These are phyloP conservation scores for Meyerozyma sp. DNA, from an alignment of 1,139 yeast species.

Conservation along the genomic window DNA sequence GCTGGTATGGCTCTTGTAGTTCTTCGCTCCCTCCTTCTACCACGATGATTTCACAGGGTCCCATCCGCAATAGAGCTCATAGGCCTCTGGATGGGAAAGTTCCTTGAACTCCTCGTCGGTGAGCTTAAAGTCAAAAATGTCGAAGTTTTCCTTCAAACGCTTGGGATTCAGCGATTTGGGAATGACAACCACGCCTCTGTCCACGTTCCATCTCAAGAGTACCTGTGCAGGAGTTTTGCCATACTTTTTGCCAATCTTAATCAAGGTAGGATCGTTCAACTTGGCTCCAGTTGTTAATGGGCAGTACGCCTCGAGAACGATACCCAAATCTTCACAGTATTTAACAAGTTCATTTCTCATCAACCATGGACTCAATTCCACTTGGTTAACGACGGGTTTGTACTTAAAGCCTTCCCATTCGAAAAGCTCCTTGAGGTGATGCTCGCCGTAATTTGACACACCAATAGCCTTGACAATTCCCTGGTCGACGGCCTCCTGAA, in stretches of 20 bases:
- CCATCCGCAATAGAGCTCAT: background rate
- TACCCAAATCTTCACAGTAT: constrained; percentile 36
- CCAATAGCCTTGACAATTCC: constrained; percentile 58
- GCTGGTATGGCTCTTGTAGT: too few relatives aligned
- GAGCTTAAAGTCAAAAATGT: constrained; percentile 46
- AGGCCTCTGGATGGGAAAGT: constrained; percentile 20
- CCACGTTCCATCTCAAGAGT: constrained; percentile 33
- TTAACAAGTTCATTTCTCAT: constrained; percentile 60
- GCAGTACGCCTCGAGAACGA: constrained; percentile 34
- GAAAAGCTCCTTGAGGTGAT: constrained; percentile 55
- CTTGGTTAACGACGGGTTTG: constrained; percentile 58
- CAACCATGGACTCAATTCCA: constrained; percentile 75
- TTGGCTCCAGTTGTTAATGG: constrained; percentile 36
- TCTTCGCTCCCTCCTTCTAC: background rate
- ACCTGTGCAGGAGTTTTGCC: constrained; percentile 25
- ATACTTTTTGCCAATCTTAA: constrained; percentile 15
- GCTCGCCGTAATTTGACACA: constrained; percentile 64
- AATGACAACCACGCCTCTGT: constrained; percentile 39
- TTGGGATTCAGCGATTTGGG: constrained; percentile 27
- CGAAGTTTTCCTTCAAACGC: constrained; percentile 29
- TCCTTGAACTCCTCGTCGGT: constrained; percentile 37
- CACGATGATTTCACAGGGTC: background rate
- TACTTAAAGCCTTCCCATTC: constrained; percentile 46
- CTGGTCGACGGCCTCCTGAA: constrained; percentile 59
- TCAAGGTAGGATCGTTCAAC: constrained; percentile 15